Percentiles rank a stretch among this genome's conserved stretches.
Conservation (phyloP, 164 flowering plant species). For the Kingdonia uniflora region DNA sequence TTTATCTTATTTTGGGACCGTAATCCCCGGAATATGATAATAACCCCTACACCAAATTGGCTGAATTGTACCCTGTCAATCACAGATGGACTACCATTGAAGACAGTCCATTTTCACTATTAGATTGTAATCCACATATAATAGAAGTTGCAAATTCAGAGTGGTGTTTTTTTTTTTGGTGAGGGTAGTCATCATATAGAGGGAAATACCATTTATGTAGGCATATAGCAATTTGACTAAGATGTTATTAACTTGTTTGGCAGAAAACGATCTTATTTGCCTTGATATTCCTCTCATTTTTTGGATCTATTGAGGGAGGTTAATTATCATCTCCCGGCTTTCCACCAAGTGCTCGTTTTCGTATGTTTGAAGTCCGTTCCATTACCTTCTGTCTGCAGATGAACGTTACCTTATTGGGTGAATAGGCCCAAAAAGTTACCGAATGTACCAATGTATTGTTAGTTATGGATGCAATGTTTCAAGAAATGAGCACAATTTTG, state of each 20-base stretch:
- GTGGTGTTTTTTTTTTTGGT: slow-evolving; percentile 62
- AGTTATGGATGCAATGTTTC: slow-evolving; percentile 62
- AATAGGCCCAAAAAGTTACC: slow-evolving; percentile 60
- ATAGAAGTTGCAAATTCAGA: slow-evolving; percentile 39
- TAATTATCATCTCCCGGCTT: slow-evolving; percentile 37
- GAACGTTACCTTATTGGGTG: slow-evolving; percentile 72
- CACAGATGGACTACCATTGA: too few relatives aligned
- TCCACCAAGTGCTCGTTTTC: slow-evolving; percentile 68
- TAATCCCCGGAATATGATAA: too few relatives aligned
- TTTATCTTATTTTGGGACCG: too few relatives aligned
- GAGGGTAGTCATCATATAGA: slow-evolving; percentile 61
- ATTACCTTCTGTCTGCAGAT: slow-evolving; percentile 59
- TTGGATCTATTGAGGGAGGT: slow-evolving; percentile 7
- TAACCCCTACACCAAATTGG: too few relatives aligned
- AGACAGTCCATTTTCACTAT: too few relatives aligned
- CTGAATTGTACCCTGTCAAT: too few relatives aligned
- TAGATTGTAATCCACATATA: too few relatives aligned
- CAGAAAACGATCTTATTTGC: slow-evolving; percentile 61
- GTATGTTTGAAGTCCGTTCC: slow-evolving; percentile 72
- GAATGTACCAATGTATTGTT: slow-evolving; percentile 61
- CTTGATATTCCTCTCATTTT: slow-evolving; percentile 72
- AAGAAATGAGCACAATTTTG: slow-evolving; percentile 56
- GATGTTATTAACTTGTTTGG: slow-evolving; percentile 66
- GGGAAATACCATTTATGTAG: slow-evolving; percentile 64
- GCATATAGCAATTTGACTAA: slow-evolving; percentile 39